Conservation (phyloP, 495 filamentous ascomycete species). For the Clohesyomyces aquaticus region DNA sequence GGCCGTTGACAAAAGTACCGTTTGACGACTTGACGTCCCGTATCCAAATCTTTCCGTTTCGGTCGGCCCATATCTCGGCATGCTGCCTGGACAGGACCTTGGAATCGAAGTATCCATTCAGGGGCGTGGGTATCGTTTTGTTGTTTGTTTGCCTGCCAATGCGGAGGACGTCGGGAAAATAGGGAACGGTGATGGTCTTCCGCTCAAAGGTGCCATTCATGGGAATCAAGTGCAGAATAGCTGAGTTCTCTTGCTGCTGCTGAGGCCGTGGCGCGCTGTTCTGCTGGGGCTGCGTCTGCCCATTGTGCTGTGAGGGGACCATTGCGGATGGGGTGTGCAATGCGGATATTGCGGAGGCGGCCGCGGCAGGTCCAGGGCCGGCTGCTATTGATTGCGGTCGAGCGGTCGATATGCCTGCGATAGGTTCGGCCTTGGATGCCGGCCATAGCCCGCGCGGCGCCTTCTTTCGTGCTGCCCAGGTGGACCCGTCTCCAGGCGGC, state of each 20-base stretch:
- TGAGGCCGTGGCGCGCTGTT: slow-evolving; percentile 67
- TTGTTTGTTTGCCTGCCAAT: slow-evolving; percentile 97
- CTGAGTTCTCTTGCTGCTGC: slow-evolving; percentile 64
- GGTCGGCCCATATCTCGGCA: slow-evolving; percentile 93
- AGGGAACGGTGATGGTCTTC: slow-evolving; percentile 92
- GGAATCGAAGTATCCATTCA: slow-evolving; percentile 96
- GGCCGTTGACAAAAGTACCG: slow-evolving; percentile 96
- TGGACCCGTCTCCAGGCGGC: slow-evolving; percentile 43
- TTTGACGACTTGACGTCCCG: slow-evolving; percentile 98
- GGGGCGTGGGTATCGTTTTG: slow-evolving; percentile 85
- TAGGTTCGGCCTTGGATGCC: slow-evolving; percentile 67
- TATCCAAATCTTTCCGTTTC: slow-evolving; percentile 89
- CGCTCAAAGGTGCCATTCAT: slow-evolving; percentile 95
- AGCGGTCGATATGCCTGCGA: slow-evolving; percentile 64
- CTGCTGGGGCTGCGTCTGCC: slow-evolving; percentile 59
- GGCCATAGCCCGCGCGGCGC: slow-evolving; percentile 72
- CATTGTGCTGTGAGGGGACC: slow-evolving; percentile 71
- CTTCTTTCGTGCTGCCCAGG: slow-evolving; percentile 66
- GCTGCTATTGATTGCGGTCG: slow-evolving; percentile 66
- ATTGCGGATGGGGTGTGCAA: slow-evolving; percentile 76
- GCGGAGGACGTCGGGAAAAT: slow-evolving; percentile 80
- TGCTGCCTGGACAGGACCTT: slow-evolving; percentile 96
- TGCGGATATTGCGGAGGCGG: slow-evolving; percentile 68
- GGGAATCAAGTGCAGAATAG: slow-evolving; percentile 78
- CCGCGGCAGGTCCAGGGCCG: slow-evolving; percentile 65